phyloP scores from a whole-genome alignment of 257 asterid genomes.

The Fraxinus quadrangulata region DNA sequence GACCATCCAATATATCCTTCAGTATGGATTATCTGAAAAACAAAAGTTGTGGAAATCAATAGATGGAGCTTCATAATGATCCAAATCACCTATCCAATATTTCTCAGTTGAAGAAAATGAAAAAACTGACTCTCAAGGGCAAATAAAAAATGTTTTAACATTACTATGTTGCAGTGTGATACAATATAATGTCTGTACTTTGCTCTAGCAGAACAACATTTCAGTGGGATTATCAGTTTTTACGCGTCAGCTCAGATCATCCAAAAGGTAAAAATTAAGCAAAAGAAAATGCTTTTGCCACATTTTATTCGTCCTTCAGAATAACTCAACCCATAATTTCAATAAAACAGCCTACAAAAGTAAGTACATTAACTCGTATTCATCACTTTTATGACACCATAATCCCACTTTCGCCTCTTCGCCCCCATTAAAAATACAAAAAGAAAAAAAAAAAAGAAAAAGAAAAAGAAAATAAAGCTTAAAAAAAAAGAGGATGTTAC shows the following conservation, averaged over 20 bases:
- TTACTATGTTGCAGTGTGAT: not conserved
- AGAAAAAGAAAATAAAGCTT: too few relatives aligned
- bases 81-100: conserved; percentile 17
- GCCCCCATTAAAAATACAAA: not conserved
- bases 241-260: not conserved
- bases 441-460: too few relatives aligned
- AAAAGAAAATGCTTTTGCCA: not conserved
- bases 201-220: not conserved
- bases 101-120: not conserved
- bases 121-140: not conserved
- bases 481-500: not conserved
- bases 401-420: not conserved
- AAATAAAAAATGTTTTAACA: not conserved
- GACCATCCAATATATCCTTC: conserved; percentile 92
- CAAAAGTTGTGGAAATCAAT: conserved; percentile 13
- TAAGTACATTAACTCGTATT: not conserved
- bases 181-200: not conserved
- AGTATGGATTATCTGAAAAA: conserved; percentile 77
- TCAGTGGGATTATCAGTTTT: not conserved
- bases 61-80: not conserved
- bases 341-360: not conserved
- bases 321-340: not conserved
- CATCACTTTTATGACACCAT: not conserved
- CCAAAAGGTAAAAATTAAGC: not conserved
- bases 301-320: not conserved